These are phyloP conservation scores for Colletotrichum sp. DNA, from an alignment of 2,329 filamentous ascomycete genomes.

Conservation along the genomic window DNA sequence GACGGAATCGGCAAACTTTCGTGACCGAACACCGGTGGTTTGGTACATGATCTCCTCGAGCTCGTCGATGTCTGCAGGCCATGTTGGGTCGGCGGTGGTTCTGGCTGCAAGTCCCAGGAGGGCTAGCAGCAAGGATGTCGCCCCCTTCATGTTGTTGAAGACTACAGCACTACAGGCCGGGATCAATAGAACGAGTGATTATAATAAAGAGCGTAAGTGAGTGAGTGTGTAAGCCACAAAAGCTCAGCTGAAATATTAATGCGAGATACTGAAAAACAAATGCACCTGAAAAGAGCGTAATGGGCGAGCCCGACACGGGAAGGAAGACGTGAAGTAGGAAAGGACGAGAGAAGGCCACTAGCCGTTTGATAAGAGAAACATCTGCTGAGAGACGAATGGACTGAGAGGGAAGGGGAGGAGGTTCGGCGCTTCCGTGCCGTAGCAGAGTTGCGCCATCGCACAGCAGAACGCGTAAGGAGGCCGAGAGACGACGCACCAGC, in stretches of 20 bases:
- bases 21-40: constrained; percentile 56
- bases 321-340: neutral
- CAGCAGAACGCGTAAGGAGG: neutral
- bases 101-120: constrained; percentile 40
- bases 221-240: neutral
- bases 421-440: neutral
- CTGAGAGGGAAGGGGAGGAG: neutral
- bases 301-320: neutral
- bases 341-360: neutral
- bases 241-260: neutral
- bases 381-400: neutral
- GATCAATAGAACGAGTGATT: neutral
- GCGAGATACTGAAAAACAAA: neutral
- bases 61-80: constrained; percentile 65
- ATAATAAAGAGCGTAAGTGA: neutral
- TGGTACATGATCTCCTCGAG: constrained; percentile 70
- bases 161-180: neutral
- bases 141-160: constrained; percentile 35
- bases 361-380: constrained; percentile 1
- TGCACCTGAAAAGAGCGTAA: neutral
- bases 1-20: constrained; percentile 61
- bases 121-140: constrained; percentile 31
- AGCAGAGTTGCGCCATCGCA: neutral
- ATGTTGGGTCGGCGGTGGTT: constrained; percentile 57
- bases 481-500: constrained; percentile 2